Base-by-base conservation (phyloP, 192 early-diverging fungal species). In the Thoreauomyces humboldtii region DNA sequence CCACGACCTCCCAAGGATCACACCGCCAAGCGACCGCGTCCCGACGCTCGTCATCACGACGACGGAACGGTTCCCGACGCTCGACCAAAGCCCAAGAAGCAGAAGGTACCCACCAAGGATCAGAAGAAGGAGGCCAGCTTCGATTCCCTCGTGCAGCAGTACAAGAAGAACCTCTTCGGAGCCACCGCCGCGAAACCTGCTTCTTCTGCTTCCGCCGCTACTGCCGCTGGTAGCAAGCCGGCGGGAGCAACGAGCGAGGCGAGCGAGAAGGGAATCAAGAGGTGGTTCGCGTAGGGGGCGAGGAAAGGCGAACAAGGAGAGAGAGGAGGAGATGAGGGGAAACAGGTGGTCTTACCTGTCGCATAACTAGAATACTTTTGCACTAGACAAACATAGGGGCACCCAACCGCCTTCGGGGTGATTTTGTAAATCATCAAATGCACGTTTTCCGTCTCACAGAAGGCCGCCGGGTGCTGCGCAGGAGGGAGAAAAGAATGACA, bases 141-240 rank as follows among this genome's bases (percentile, higher is more conserved):
- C 33, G 56, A 66, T 17, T 31, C 17, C 37, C 25, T 72, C 5
- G 70, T 72, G 14, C 46, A 56, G 50, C n/a, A 60, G 43, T 72
- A 72, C 43, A 67, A 65, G 48, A 72, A 72, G 64, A 48, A 71
- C 21, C 37, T 71, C 42, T 62, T 70, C 42, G 60, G 67, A 22
- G 67, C 35, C 25, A 41, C 37, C 12, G 58, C 37, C 12, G 58
- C 37, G 9, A 34, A 7, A 32, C 11, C 11, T 50, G 43, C 24
- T 3, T 43, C 31, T 12, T 15, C 25, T 12, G 28, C 21, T n/a
- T 9, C 21, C 15, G 25, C 21, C 12, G 38, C 42, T 12, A 54
- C 37, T 42, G 41, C 35, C 44, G 15, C 25, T 9, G 53, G 55
- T 7, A 43, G 12, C 2, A 43, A 41, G 43, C 7, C 21, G 25